A percentile compares a stretch with the other conserved stretches of the same genome.
Conservation (phyloP, 495 filamentous ascomycete species). For the Penicillium verhagenii region DNA sequence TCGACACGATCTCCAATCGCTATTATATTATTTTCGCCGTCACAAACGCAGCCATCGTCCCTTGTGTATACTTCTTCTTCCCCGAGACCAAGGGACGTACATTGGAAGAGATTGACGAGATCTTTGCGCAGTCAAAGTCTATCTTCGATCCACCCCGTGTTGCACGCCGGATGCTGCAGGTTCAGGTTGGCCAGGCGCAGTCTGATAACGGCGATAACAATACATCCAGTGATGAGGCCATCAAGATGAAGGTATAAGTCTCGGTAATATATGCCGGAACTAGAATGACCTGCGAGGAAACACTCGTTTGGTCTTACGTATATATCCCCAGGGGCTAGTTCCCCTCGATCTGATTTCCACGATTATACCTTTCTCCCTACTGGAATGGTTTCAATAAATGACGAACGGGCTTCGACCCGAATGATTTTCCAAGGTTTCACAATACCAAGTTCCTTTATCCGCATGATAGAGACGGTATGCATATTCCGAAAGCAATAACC, state of each 20-base stretch:
- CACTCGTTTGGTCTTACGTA: too few species aligned
- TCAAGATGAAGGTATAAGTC: not conserved
- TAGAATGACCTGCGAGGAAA: not conserved
- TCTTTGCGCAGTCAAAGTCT: conserved; percentile 30
- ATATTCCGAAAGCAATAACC: too few species aligned
- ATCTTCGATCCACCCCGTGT: conserved; percentile 10
- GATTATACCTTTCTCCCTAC: not conserved
- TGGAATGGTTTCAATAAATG: not conserved
- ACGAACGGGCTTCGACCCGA: conserved; percentile 16
- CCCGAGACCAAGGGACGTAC: conserved; percentile 44
- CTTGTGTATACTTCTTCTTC: conserved; percentile 27
- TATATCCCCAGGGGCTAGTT: not conserved
- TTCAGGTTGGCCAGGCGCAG: conserved; percentile 3
- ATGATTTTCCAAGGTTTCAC: not conserved
- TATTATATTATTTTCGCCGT: conserved; percentile 50
- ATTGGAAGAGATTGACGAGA: conserved; percentile 43
- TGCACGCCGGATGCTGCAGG: conserved; percentile 1
- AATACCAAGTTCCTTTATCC: too few species aligned
- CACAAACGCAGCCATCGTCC: conserved; percentile 30
- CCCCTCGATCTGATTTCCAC: not conserved
- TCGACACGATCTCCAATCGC: conserved; percentile 40
- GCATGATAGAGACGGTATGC: too few species aligned
- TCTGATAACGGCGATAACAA: conserved; percentile 1
- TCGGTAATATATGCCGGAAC: not conserved
- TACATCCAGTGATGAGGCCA: not conserved